phyloP scores from a whole-genome alignment of 306 rosid genomes.

The apple (Malus domestica) region DNA sequence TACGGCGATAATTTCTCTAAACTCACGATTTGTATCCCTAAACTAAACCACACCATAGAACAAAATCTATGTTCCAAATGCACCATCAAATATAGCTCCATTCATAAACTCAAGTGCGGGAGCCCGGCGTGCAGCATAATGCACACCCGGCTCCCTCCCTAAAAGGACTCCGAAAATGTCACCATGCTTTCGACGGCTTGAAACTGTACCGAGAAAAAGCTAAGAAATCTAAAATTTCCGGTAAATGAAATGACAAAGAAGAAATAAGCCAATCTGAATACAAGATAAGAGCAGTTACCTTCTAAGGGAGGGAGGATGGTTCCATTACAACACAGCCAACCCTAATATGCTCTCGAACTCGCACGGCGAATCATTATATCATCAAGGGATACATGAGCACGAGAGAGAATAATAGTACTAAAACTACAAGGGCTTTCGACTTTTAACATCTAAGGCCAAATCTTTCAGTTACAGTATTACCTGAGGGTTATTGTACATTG shows the following conservation, averaged over 20 bases:
- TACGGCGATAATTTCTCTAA: not conserved
- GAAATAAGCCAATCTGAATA: not conserved
- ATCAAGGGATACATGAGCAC: constrained; percentile 3
- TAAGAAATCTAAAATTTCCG: not conserved
- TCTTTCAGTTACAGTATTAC: constrained; percentile 51
- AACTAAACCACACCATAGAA: not conserved
- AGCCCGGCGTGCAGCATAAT: not conserved
- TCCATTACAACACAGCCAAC: constrained; percentile 22
- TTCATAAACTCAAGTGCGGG: not conserved
- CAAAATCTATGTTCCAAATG: not conserved
- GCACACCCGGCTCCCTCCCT: not conserved
- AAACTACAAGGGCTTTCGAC: constrained; percentile 23
- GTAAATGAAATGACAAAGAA: not conserved
- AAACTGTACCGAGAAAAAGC: not conserved
- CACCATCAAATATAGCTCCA: not conserved
- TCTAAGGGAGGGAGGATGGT: constrained; percentile 19
- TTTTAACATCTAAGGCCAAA: constrained; percentile 38
- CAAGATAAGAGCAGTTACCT: constrained; percentile 12
- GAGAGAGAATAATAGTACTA: constrained; percentile 19
- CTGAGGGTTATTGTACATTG: constrained; percentile 68
- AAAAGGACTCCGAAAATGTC: not conserved
- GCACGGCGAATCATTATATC: constrained; percentile 7
- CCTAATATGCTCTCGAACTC: constrained; percentile 8
- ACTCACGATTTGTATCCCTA: not conserved
- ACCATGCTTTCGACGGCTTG: not conserved